phyloP scores from a whole-genome alignment of 108 stramenopile genomes.

The Asterionellopsis glacialis region DNA sequence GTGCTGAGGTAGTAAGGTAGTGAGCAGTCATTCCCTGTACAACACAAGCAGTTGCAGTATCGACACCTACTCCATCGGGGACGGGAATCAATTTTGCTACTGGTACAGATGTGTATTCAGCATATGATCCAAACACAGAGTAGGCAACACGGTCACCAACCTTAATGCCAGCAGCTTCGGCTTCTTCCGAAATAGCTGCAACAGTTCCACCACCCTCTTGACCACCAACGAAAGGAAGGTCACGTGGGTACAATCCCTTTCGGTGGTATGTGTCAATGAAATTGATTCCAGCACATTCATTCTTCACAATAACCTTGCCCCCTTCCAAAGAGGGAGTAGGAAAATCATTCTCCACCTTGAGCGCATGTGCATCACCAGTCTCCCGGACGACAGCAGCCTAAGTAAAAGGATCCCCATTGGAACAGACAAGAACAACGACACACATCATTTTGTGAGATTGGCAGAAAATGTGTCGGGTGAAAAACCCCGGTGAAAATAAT shows the following conservation, averaged over 20 bases:
- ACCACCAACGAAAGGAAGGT: constrained; percentile 70
- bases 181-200: constrained; percentile 50
- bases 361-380: constrained; percentile 34
- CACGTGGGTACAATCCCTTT: constrained; percentile 67
- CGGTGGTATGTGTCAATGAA: constrained; percentile 86
- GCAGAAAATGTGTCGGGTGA: not conserved
- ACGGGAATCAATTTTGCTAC: constrained; percentile 52
- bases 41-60: constrained; percentile 62
- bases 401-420: not conserved
- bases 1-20: constrained; percentile 66
- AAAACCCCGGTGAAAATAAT: no score
- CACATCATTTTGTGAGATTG: not conserved
- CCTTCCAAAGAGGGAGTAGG: constrained; percentile 39
- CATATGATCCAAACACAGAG: constrained; percentile 62
- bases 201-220: constrained; percentile 81
- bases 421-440: not conserved
- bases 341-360: constrained; percentile 37
- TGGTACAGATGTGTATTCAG: constrained; percentile 72
- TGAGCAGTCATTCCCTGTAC: constrained; percentile 85
- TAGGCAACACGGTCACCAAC: constrained; percentile 75
- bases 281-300: constrained; percentile 76
- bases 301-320: constrained; percentile 64
- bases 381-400: constrained; percentile 44
- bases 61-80: constrained; percentile 43
- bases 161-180: constrained; percentile 37